Evolutionary conservation across 129 eudicot species (phyloP).

Genomic region (Helianthus annuus): HanXRQr2.0-SUNRISE NC_035436.2:107880627-107881126

Average conservation of each 20-base stretch:
- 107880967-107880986: too few relatives aligned
- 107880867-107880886: constrained; percentile 77
- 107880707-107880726: constrained; percentile 82
- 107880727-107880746: constrained; percentile 45
- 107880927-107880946: not conserved
- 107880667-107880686: constrained; percentile 57
- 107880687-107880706: constrained; percentile 67
- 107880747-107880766: not conserved
- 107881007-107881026: too few relatives aligned
- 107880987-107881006: too few relatives aligned
- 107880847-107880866: constrained; percentile 69
- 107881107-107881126: too few relatives aligned
- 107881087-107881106: too few relatives aligned
- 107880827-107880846: constrained; percentile 57
- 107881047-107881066: too few relatives aligned
- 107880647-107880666: constrained; percentile 57
- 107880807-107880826: constrained; percentile 79
- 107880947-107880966: not conserved
- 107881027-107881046: too few relatives aligned
- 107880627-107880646: not conserved
- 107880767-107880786: not conserved
- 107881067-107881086: too few relatives aligned
- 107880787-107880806: constrained; percentile 39
- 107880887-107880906: constrained; percentile 46
- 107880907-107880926: not conserved